Percentiles rank a stretch among this genome's conserved stretches.
phyloP scores from a whole-genome alignment of 1,284 basidiomycete species.

The Polyporus tsugae region DNA sequence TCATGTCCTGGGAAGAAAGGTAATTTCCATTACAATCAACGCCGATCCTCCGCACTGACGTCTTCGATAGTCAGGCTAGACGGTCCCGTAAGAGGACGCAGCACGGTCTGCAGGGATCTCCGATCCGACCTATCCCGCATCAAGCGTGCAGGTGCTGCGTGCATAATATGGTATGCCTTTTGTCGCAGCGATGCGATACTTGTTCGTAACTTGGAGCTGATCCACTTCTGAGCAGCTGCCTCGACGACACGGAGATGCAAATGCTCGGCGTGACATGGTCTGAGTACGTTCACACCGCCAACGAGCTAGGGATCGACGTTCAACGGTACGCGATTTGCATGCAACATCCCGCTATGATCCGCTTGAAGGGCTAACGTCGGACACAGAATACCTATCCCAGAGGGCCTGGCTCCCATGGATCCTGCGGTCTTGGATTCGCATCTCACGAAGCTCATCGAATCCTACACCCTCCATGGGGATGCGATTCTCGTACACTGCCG shows the following conservation, averaged over 20 bases:
- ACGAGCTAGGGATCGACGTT: conserved; percentile 77
- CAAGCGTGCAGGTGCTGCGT: conserved; percentile 78
- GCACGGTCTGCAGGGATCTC: conserved; percentile 87
- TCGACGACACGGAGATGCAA: conserved; percentile 87
- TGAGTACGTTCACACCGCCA: conserved; percentile 75
- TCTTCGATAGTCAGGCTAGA: conserved; percentile 73
- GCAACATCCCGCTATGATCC: neutral
- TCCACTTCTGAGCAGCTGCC: conserved; percentile 59
- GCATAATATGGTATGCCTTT: conserved; percentile 78
- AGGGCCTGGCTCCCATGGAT: conserved; percentile 86
- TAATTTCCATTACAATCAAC: conserved; percentile 36
- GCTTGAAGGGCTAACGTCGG: neutral
- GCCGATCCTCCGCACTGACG: conserved; percentile 5
- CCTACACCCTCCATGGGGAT: conserved; percentile 80
- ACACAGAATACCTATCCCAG: conserved; percentile 86
- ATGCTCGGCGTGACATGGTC: conserved; percentile 87
- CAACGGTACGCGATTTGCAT: conserved; percentile 52
- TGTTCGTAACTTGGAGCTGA: neutral
- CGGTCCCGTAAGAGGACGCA: conserved; percentile 84
- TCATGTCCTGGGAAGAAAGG: conserved; percentile 98
- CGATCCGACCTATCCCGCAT: conserved; percentile 82
- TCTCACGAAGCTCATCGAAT: conserved; percentile 73
- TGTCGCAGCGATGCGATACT: neutral
- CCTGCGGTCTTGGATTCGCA: conserved; percentile 72
- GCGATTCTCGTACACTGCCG: conserved; percentile 92